These are phyloP conservation scores for Mycosphaerelloides madeirae DNA, from an alignment of 2,329 filamentous ascomycete genomes.

Conservation along the genomic window DNA sequence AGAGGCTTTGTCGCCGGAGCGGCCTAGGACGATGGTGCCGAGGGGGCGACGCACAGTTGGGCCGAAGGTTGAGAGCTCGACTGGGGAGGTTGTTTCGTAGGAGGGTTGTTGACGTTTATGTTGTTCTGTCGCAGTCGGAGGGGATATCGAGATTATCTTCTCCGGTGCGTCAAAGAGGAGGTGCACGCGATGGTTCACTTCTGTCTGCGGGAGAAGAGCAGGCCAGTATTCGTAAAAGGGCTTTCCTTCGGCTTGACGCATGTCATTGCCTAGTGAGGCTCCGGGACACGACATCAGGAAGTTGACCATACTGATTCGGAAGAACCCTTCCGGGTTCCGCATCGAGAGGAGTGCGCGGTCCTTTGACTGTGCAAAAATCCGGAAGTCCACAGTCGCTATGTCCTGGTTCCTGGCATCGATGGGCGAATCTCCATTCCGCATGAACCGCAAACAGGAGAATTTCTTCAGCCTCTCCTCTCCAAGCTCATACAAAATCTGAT, in stretches of 20 bases:
- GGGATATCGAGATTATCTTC: constrained; percentile 13
- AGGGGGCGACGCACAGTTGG: constrained; percentile 31
- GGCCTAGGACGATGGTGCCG: constrained; percentile 28
- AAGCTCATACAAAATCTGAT: constrained; percentile 37
- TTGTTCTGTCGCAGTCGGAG: constrained; percentile 11
- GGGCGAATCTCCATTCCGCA: constrained; percentile 13
- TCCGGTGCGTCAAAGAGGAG: constrained; percentile 15
- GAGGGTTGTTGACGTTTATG: constrained; percentile 15
- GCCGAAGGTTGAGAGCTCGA: constrained; percentile 24
- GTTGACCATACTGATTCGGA: constrained; percentile 18
- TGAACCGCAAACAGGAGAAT: constrained; percentile 15
- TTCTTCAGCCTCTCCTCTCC: constrained; percentile 13
- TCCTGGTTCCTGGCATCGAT: constrained; percentile 17
- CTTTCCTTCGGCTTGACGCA: constrained; percentile 14
- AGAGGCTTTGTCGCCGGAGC: constrained; percentile 27
- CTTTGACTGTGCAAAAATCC: constrained; percentile 16
- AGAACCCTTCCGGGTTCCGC: constrained; percentile 12
- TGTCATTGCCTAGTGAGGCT: constrained; percentile 14
- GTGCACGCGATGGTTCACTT: constrained; percentile 12
- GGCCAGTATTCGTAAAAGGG: constrained; percentile 15
- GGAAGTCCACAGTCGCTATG: constrained; percentile 20
- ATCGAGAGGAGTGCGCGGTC: constrained; percentile 11
- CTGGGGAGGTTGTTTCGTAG: constrained; percentile 30
- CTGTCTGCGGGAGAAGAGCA: constrained; percentile 15
- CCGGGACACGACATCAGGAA: constrained; percentile 17